These are phyloP conservation scores for Starmerella cellae DNA, from an alignment of 805 yeast species.

Conservation along the genomic window DNA sequence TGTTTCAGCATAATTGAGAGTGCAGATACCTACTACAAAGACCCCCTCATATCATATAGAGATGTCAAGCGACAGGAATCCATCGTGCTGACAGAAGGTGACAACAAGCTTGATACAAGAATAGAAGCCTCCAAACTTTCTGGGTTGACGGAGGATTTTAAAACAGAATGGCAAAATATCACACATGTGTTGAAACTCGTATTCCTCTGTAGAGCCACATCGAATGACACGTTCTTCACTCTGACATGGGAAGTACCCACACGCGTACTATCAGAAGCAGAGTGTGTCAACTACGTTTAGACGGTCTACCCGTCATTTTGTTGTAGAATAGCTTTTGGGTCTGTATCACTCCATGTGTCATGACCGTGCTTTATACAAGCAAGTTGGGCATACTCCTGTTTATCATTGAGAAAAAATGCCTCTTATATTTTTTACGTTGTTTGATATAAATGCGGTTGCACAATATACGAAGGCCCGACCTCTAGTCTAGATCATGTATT, in stretches of 20 bases:
- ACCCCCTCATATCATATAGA: not conserved
- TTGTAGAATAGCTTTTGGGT: too few relatives aligned
- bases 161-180: constrained; percentile 12
- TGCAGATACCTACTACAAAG: constrained; percentile 6
- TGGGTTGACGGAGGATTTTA: constrained; percentile 9
- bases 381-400: too few relatives aligned
- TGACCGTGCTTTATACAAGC: too few relatives aligned
- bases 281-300: not conserved
- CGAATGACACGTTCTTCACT: not conserved
- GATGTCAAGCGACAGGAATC: not conserved
- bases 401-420: too few relatives aligned
- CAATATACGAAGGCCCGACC: too few relatives aligned
- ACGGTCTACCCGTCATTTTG: too few relatives aligned
- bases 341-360: too few relatives aligned
- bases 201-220: not conserved
- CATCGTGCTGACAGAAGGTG: not conserved
- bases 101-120: not conserved
- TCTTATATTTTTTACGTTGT: too few relatives aligned
- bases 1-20: constrained; percentile 2
- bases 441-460: too few relatives aligned
- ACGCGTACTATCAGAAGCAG: constrained; percentile 8
- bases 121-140: not conserved
- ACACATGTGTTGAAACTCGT: constrained; percentile 5
- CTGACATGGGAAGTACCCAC: constrained; percentile 7
- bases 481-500: too few relatives aligned